Evolutionary conservation across 805 yeast species (phyloP).

Genomic region (Pichia nanzhaoensis): DNA sequence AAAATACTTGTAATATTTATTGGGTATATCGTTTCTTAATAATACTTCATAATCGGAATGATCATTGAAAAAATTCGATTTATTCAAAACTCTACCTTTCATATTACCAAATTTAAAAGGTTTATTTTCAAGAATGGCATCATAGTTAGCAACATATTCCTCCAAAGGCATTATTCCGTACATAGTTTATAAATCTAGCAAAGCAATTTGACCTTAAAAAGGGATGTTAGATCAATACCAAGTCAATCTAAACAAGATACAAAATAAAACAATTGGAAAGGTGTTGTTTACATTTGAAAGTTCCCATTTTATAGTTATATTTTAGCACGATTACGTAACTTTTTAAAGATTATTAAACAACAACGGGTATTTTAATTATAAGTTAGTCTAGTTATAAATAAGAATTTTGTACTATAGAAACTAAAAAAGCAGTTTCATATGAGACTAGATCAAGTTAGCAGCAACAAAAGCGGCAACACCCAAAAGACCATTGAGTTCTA

Average conservation of each 20-base stretch:
- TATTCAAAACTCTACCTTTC: conserved; percentile 23
- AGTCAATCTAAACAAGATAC: too few relatives aligned
- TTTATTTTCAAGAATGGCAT: conserved; percentile 20
- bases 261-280: too few relatives aligned
- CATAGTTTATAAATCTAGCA: conserved; percentile 16
- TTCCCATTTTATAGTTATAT: too few relatives aligned
- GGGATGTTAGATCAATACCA: too few relatives aligned
- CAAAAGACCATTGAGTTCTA: conserved; percentile 23
- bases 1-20: conserved; percentile 23
- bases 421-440: not conserved
- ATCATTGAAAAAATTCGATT: conserved; percentile 19
- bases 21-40: conserved; percentile 25
- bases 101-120: conserved; percentile 28
- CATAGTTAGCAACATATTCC: conserved; percentile 26
- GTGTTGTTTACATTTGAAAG: too few relatives aligned
- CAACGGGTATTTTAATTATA: too few relatives aligned
- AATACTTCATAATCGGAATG: conserved; percentile 26
- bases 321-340: too few relatives aligned
- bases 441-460: conserved; percentile 15
- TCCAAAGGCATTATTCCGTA: conserved; percentile 24
- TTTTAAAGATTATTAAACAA: too few relatives aligned
- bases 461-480: conserved; percentile 25
- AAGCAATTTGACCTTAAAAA: not conserved
- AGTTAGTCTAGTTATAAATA: not conserved
- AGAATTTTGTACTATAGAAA: not conserved